Percentiles rank a stretch among this genome's conserved stretches.
phyloP scores from a whole-genome alignment of 176 grass and related monocot species.

The Dactylis glomerata region DNA sequence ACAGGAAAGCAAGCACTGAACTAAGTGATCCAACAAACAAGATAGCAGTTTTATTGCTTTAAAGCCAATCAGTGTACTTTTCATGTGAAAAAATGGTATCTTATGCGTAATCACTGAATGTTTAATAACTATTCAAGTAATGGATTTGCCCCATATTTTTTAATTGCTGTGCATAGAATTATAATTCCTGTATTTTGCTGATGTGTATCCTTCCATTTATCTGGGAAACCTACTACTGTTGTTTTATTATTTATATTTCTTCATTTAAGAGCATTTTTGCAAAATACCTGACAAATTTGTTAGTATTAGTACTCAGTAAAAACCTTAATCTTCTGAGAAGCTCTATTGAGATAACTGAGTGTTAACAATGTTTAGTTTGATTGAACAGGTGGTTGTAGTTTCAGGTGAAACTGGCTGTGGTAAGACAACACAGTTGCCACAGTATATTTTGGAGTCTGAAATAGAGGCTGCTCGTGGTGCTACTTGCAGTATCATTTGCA shows the following conservation, averaged over 20 bases:
- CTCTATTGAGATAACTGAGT: background rate
- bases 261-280: background rate
- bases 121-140: constrained; percentile 6
- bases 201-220: constrained; percentile 14
- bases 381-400: constrained; percentile 84
- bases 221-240: background rate
- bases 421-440: constrained; percentile 96
- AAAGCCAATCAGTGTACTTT: background rate
- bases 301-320: background rate
- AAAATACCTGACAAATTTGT: constrained; percentile 15
- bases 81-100: background rate
- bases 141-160: background rate
- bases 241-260: background rate
- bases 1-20: background rate
- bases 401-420: constrained; percentile 98
- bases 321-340: background rate
- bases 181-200: background rate
- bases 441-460: constrained; percentile 98
- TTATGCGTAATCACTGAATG: background rate
- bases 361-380: constrained; percentile 29
- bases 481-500: constrained; percentile 92
- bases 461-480: constrained; percentile 82
- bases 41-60: background rate
- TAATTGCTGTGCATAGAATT: background rate
- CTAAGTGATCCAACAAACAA: constrained; percentile 23